A percentile compares a stretch with the other conserved stretches of the same genome.
These are phyloP conservation scores for Hypoxylon rubiginosum DNA, from an alignment of 2,329 filamentous ascomycete genomes.

Conservation along the genomic window DNA sequence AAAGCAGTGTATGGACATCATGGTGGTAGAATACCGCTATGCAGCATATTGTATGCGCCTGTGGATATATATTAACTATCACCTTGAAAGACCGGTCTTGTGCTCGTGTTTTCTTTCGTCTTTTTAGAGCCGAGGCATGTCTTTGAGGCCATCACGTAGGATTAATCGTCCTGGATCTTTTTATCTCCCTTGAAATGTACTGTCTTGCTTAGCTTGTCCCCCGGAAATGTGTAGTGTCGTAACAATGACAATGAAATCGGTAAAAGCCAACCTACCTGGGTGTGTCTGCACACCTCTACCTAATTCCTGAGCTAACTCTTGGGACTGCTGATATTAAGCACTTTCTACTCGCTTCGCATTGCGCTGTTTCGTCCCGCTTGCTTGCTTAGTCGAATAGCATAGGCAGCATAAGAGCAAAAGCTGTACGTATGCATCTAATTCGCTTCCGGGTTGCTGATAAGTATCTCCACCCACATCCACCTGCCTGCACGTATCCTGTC, in stretches of 20 bases:
- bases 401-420: constrained; percentile 12
- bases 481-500: constrained; percentile 39
- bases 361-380: constrained; percentile 13
- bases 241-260: constrained; percentile 41
- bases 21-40: constrained; percentile 15
- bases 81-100: constrained; percentile 35
- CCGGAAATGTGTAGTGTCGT: constrained; percentile 25
- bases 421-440: constrained; percentile 16
- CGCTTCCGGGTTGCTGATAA: constrained; percentile 15
- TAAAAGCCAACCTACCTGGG: constrained; percentile 15
- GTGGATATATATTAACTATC: constrained; percentile 32
- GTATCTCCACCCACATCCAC: constrained; percentile 25
- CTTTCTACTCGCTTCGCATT: constrained; percentile 10
- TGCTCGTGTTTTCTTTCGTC: constrained; percentile 37
- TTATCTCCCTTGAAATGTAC: constrained; percentile 32
- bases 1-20: constrained; percentile 10
- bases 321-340: constrained; percentile 1
- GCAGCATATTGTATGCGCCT: constrained; percentile 21
- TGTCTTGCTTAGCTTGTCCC: constrained; percentile 30
- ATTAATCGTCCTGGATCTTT: constrained; percentile 24
- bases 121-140: constrained; percentile 31
- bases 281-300: background rate
- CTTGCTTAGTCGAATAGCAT: constrained; percentile 9
- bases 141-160: constrained; percentile 43
- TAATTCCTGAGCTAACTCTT: background rate